Evolutionary conservation across 352 stramenopile species (phyloP).

Genomic region (Aphanomyces stellatus): DNA sequence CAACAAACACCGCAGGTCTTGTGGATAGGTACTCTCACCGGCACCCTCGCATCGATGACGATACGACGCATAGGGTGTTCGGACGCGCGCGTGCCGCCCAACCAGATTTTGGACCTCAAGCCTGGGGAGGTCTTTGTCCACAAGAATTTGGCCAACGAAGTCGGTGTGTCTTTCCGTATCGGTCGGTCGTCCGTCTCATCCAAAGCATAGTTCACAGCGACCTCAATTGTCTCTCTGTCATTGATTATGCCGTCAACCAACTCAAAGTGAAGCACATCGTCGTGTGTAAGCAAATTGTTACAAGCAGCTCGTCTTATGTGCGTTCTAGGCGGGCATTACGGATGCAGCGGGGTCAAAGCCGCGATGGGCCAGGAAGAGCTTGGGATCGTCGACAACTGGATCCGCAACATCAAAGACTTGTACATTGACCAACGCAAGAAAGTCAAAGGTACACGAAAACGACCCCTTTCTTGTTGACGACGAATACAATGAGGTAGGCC

Average conservation of each 20-base stretch:
- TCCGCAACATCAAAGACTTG: slow-evolving; percentile 68
- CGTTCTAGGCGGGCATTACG: slow-evolving; percentile 62
- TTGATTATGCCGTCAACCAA: slow-evolving; percentile 78
- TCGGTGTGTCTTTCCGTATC: slow-evolving; percentile 23
- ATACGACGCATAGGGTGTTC: slow-evolving; percentile 41
- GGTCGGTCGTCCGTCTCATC: not conserved
- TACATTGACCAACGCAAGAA: slow-evolving; percentile 14
- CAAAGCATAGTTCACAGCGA: slow-evolving; percentile 37
- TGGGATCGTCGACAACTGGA: slow-evolving; percentile 84
- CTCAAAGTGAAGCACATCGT: slow-evolving; percentile 90
- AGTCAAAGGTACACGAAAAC: not conserved
- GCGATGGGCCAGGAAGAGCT: slow-evolving; percentile 69
- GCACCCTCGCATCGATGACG: not conserved
- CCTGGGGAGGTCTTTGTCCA: slow-evolving; percentile 86
- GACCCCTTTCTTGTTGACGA: too few relatives aligned
- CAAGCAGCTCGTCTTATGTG: not conserved
- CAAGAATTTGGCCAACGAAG: slow-evolving; percentile 79
- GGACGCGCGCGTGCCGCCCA: slow-evolving; percentile 75
- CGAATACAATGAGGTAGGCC: too few relatives aligned
- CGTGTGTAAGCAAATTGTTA: slow-evolving; percentile 32
- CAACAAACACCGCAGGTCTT: slow-evolving; percentile 81
- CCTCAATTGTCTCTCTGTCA: slow-evolving; percentile 55
- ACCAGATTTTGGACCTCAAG: slow-evolving; percentile 78
- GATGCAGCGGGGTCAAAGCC: slow-evolving; percentile 79
- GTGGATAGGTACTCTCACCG: slow-evolving; percentile 48